A percentile compares a stretch with the other conserved stretches of the same genome.
Evolutionary conservation across 31 red algal species (phyloP).

Genomic region (Asparagopsis taxiformis): DNA sequence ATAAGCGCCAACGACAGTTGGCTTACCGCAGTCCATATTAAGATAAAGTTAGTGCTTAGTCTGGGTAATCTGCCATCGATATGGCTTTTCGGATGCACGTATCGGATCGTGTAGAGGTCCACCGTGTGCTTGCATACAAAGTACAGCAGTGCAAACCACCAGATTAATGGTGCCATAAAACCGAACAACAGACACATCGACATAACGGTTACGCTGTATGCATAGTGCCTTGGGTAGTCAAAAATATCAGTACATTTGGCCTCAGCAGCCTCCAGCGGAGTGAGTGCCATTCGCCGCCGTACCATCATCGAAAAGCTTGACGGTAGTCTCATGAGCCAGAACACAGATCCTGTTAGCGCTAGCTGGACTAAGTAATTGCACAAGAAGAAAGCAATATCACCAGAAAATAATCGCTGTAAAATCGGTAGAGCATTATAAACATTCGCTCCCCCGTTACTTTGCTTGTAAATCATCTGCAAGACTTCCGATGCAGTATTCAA

Average conservation of each 20-base stretch:
- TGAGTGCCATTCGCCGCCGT: constrained; percentile 63
- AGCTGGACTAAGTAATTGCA: constrained; percentile 95
- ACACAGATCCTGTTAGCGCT: constrained; percentile 78
- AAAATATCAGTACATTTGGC: constrained; percentile 85
- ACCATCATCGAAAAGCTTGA: constrained; percentile 69
- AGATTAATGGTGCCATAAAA: constrained; percentile 83
- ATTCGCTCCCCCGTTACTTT: constrained; percentile 64
- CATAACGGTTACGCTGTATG: constrained; percentile 85
- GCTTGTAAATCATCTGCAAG: constrained; percentile 70
- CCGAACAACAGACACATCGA: constrained; percentile 92
- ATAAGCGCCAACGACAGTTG: constrained; percentile 62
- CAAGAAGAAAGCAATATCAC: constrained; percentile 94
- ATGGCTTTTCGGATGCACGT: constrained; percentile 77
- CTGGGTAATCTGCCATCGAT: constrained; percentile 67
- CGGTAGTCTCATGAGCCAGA: constrained; percentile 76
- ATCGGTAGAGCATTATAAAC: constrained; percentile 78
- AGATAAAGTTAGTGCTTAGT: constrained; percentile 60
- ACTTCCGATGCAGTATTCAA: constrained; percentile 94
- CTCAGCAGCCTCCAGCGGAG: constrained; percentile 76
- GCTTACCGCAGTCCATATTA: constrained; percentile 65
- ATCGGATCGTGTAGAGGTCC: constrained; percentile 72
- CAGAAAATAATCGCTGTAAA: constrained; percentile 88
- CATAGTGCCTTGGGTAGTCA: constrained; percentile 90
- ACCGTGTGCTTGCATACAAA: constrained; percentile 82
- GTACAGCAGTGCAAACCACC: constrained; percentile 81